These are phyloP conservation scores for Chamaecrista fasciculata DNA, from an alignment of 306 rosid genomes.

Conservation along the genomic window DNA sequence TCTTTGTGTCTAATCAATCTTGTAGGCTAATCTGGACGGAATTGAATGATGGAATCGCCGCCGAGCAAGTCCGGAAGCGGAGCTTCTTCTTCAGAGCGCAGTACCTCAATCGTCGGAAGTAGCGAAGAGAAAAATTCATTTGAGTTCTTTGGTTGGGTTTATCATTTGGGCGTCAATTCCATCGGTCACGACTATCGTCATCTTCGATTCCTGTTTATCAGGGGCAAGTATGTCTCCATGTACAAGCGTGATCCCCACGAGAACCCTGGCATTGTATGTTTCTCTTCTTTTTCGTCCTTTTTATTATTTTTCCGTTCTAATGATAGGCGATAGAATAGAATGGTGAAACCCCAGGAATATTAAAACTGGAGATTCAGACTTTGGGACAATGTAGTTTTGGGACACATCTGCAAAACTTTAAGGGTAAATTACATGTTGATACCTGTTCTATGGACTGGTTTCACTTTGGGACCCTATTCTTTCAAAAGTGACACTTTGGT, in stretches of 20 bases:
- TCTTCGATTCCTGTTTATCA: slow-evolving; percentile 67
- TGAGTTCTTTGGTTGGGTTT: slow-evolving; percentile 84
- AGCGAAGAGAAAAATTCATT: slow-evolving; percentile 45
- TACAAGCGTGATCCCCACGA: slow-evolving; percentile 87
- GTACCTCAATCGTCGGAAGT: background rate
- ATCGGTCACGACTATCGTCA: slow-evolving; percentile 80
- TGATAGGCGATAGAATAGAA: background rate
- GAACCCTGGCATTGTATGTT: slow-evolving; percentile 70
- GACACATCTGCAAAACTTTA: too few relatives aligned
- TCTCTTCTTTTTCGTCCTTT: background rate
- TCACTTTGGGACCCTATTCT: too few relatives aligned
- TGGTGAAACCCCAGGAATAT: background rate
- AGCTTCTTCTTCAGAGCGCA: slow-evolving; percentile 19
- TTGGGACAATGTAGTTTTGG: background rate
- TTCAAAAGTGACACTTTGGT: too few relatives aligned
- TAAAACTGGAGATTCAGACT: background rate
- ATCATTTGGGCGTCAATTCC: slow-evolving; percentile 78
- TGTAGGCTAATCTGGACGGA: too few relatives aligned
- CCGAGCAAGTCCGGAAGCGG: slow-evolving; percentile 19
- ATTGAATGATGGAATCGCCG: slow-evolving; percentile 33
- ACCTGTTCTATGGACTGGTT: too few relatives aligned
- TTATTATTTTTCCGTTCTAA: background rate
- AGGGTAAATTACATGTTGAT: too few relatives aligned
- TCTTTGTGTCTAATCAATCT: background rate
- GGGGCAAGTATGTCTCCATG: slow-evolving; percentile 70